Evolutionary conservation across 768 basidiomycete species (phyloP).

Genomic region (Galerina sulciceps): DNA sequence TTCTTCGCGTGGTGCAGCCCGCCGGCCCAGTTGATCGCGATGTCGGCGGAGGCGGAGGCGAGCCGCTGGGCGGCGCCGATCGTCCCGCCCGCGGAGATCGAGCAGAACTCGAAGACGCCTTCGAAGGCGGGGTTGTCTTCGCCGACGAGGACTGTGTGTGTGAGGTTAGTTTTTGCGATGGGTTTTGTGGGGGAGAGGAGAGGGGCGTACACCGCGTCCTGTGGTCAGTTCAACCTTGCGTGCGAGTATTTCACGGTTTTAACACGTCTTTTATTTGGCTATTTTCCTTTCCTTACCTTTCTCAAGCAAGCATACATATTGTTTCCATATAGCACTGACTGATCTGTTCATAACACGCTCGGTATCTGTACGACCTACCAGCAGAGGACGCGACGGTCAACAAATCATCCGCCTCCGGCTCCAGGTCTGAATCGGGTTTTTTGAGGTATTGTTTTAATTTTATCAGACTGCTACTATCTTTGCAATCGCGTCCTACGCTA

Average conservation of each 20-base stretch:
- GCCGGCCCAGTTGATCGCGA: slow-evolving; percentile 97
- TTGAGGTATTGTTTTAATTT: too few species aligned
- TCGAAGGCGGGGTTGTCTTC: slow-evolving; percentile 98
- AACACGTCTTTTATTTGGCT: too few species aligned
- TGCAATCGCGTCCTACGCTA: too few species aligned
- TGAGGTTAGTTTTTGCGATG: too few species aligned
- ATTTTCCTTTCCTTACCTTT: slow-evolving; percentile 1
- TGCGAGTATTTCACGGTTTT: too few species aligned
- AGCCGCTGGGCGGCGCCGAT: slow-evolving; percentile 87
- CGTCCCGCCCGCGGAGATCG: slow-evolving; percentile 95
- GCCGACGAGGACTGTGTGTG: slow-evolving; percentile 50
- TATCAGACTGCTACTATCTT: too few species aligned
- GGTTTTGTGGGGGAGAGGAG: background rate
- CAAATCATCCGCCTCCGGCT: too few species aligned
- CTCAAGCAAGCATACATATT: too few species aligned
- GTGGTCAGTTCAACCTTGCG: too few species aligned
- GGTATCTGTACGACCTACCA: slow-evolving; percentile 67
- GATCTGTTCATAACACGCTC: slow-evolving; percentile 76
- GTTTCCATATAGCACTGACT: too few species aligned
- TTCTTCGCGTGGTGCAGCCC: slow-evolving; percentile 99
- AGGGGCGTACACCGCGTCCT: slow-evolving; percentile 82
- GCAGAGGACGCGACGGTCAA: too few species aligned
- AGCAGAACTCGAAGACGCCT: slow-evolving; percentile 95
- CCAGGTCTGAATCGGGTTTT: too few species aligned
- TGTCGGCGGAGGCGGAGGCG: slow-evolving; percentile 83